Conservation (phyloP, 805 yeast genomes). For the Crinitomyces ghanaensis region DNA sequence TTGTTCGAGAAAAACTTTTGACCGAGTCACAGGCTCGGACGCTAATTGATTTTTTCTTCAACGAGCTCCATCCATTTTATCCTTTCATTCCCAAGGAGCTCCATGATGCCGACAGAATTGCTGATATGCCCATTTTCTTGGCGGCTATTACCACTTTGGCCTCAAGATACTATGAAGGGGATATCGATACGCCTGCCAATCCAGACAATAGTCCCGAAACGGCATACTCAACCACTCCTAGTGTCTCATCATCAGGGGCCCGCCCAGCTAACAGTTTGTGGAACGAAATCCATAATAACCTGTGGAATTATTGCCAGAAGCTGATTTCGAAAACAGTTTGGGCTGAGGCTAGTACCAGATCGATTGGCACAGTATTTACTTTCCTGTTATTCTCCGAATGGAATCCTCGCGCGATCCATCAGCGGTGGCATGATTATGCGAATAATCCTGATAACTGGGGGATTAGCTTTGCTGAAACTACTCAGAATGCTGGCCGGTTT, state of each 20-base stretch:
- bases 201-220: slow-evolving; percentile 3
- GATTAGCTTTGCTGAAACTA: no score
- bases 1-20: slow-evolving; percentile 45
- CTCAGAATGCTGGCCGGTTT: slow-evolving; percentile 10
- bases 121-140: slow-evolving; percentile 69
- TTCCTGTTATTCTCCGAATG: slow-evolving; percentile 82
- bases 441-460: no score
- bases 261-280: no score
- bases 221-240: slow-evolving; percentile 5
- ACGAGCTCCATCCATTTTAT: slow-evolving; percentile 78
- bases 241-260: no score
- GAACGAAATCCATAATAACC: slow-evolving; percentile 53
- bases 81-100: slow-evolving; percentile 74
- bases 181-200: slow-evolving; percentile 5
- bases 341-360: slow-evolving; percentile 86
- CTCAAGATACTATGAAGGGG: slow-evolving; percentile 58
- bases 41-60: slow-evolving; percentile 41
- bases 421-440: slow-evolving; percentile 75
- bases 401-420: slow-evolving; percentile 92
- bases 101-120: slow-evolving; percentile 51
- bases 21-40: slow-evolving; percentile 33
- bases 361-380: slow-evolving; percentile 78
- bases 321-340: slow-evolving; percentile 78
- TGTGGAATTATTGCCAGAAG: slow-evolving; percentile 78
- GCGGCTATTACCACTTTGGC: slow-evolving; percentile 75